A percentile compares a stretch with the other conserved stretches of the same genome.
Conservation (phyloP, 164 flowering plant genomes). For the Warburgia ugandensis region DNA sequence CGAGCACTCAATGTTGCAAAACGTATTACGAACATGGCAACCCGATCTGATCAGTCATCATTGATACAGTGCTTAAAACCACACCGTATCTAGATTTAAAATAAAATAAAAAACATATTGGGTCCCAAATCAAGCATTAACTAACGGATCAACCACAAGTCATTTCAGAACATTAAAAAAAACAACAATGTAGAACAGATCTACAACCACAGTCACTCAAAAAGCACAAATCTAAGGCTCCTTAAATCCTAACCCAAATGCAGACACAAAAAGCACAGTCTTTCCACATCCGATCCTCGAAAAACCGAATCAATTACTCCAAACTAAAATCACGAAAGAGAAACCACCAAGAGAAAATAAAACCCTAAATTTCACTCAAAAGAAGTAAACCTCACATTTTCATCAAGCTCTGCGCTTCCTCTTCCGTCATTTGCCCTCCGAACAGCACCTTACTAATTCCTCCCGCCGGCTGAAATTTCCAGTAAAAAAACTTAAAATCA, state of each 20-base stretch:
- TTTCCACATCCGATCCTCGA: background rate
- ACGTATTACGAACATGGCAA: no score
- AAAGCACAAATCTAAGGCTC: background rate
- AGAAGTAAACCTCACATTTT: slow-evolving; percentile 69
- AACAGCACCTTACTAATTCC: slow-evolving; percentile 82
- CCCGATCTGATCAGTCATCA: no score
- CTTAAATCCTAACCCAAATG: slow-evolving; percentile 10
- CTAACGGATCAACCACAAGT: no score
- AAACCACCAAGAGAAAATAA: background rate
- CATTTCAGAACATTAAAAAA: no score
- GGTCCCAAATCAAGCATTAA: no score
- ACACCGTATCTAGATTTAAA: no score
- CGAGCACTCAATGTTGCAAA: no score
- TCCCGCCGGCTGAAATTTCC: slow-evolving; percentile 72
- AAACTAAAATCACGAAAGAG: background rate
- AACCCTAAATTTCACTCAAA: background rate
- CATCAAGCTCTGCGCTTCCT: slow-evolving; percentile 68
- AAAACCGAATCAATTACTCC: slow-evolving; percentile 3
- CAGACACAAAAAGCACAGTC: background rate
- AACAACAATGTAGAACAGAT: slow-evolving; percentile 1
- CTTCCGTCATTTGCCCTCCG: slow-evolving; percentile 94
- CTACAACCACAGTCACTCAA: background rate
- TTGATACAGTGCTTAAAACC: no score
- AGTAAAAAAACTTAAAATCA: slow-evolving; percentile 6
- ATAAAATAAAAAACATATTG: no score